Evolutionary conservation across 768 basidiomycete species (phyloP).

Genomic region (Strobilomyces echinocephalus): DNA sequence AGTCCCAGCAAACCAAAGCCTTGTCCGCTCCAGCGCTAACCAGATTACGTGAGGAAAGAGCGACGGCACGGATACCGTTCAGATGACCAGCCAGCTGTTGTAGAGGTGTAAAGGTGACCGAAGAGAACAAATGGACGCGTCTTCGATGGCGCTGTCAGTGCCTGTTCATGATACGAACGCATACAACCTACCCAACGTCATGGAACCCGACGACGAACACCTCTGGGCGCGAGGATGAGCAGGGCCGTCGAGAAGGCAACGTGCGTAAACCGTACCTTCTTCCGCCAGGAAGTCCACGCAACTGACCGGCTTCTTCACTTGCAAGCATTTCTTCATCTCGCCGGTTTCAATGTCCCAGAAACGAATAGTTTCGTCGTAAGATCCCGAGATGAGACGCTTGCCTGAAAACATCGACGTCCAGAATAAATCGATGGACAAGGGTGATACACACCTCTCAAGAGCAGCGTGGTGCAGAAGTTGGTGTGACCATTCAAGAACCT

Average conservation of each 20-base stretch:
- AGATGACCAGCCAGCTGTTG: slow-evolving; percentile 83
- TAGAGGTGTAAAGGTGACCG: slow-evolving; percentile 75
- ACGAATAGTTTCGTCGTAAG: slow-evolving; percentile 87
- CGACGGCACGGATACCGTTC: slow-evolving; percentile 87
- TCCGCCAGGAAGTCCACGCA: slow-evolving; percentile 84
- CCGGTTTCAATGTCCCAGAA: slow-evolving; percentile 82
- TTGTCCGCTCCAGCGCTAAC: slow-evolving; percentile 78
- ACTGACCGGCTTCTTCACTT: slow-evolving; percentile 86
- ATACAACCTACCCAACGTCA: slow-evolving; percentile 68
- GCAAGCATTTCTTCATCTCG: slow-evolving; percentile 67
- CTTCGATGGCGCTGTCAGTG: slow-evolving; percentile 33
- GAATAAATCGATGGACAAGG: background rate
- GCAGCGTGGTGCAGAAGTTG: slow-evolving; percentile 80
- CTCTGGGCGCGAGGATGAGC: slow-evolving; percentile 41
- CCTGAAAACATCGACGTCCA: slow-evolving; percentile 32
- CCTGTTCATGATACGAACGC: background rate
- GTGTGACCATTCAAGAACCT: slow-evolving; percentile 81
- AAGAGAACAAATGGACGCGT: slow-evolving; percentile 85
- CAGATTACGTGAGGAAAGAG: slow-evolving; percentile 77
- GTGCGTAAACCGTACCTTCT: slow-evolving; percentile 49
- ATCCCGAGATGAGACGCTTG: slow-evolving; percentile 81
- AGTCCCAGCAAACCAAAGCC: slow-evolving; percentile 82
- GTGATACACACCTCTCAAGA: slow-evolving; percentile 46
- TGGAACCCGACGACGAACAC: slow-evolving; percentile 92
- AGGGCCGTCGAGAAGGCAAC: background rate